Conservation (phyloP, 2,329 filamentous ascomycete species). For the Apiospora pterosperma region DNA sequence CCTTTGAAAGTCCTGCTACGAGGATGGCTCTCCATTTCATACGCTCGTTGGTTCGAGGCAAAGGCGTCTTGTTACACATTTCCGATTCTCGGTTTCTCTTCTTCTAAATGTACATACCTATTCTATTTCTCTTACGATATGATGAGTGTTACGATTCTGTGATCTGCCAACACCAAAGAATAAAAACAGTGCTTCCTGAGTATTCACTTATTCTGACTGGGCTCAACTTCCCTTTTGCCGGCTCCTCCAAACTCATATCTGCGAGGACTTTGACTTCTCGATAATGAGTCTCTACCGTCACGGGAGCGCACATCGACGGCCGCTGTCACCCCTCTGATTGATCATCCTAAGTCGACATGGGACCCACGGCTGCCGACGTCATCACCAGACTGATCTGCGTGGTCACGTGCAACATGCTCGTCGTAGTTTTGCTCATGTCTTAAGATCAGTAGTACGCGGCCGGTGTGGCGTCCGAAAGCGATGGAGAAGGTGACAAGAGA, state of each 20-base stretch:
- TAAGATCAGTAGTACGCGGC: no score
- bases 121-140: not conserved
- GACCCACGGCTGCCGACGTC: no score
- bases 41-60: not conserved
- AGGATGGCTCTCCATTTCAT: not conserved
- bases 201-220: not conserved
- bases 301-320: not conserved
- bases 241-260: not conserved
- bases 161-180: not conserved
- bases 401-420: no score
- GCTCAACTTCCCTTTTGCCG: not conserved
- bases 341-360: no score
- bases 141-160: not conserved
- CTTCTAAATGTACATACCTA: not conserved
- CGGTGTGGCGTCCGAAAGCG: no score
- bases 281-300: not conserved
- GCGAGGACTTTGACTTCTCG: not conserved
- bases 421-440: no score
- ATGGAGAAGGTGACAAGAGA: no score
- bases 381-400: no score
- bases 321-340: not conserved
- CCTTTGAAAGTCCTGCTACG: slow-evolving; percentile 18
- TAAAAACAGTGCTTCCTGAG: not conserved
- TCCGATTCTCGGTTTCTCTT: not conserved
- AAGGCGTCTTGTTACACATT: not conserved